phyloP scores from a whole-genome alignment of 176 grass and related monocot genomes.

The Melocanna baccifera region DNA sequence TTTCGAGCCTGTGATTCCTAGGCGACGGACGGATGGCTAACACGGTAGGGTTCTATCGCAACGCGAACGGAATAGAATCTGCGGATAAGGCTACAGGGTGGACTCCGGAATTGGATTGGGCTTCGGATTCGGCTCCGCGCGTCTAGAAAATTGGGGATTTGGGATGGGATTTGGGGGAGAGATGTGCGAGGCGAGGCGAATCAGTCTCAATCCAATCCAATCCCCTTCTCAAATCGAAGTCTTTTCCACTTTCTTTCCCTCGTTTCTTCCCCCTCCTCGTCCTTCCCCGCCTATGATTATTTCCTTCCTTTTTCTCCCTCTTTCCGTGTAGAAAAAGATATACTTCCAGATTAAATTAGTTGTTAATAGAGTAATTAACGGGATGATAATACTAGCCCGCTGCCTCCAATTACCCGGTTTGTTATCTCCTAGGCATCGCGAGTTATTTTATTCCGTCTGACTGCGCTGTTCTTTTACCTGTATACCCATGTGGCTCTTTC shows the following conservation, averaged over 20 bases:
- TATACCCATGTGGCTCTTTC: not conserved
- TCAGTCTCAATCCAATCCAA: slow-evolving; percentile 30
- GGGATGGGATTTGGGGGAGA: not conserved
- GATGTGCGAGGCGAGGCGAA: not conserved
- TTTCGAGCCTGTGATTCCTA: not conserved
- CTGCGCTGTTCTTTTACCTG: slow-evolving; percentile 13
- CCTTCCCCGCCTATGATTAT: slow-evolving; percentile 14
- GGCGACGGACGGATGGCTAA: not conserved
- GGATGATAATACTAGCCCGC: not conserved
- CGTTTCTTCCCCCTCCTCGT: not conserved
- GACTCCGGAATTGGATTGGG: slow-evolving; percentile 21
- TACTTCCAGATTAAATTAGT: slow-evolving; percentile 1
- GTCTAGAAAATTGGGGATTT: slow-evolving; percentile 8
- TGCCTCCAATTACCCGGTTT: not conserved
- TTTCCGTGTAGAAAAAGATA: slow-evolving; percentile 20
- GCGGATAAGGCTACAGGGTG: slow-evolving; percentile 5
- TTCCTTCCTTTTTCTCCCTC: not conserved
- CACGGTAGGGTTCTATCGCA: slow-evolving; percentile 15
- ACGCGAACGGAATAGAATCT: not conserved
- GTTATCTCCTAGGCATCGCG: not conserved
- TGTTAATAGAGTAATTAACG: not conserved
- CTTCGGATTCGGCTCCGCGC: not conserved
- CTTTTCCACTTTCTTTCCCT: not conserved
- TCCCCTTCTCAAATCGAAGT: not conserved
- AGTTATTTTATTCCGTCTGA: slow-evolving; percentile 3